Percentiles rank a stretch among this genome's conserved stretches.
These are phyloP conservation scores for Heracleum sosnowskyi DNA, from an alignment of 129 eudicot genomes.

Conservation along the genomic window DNA sequence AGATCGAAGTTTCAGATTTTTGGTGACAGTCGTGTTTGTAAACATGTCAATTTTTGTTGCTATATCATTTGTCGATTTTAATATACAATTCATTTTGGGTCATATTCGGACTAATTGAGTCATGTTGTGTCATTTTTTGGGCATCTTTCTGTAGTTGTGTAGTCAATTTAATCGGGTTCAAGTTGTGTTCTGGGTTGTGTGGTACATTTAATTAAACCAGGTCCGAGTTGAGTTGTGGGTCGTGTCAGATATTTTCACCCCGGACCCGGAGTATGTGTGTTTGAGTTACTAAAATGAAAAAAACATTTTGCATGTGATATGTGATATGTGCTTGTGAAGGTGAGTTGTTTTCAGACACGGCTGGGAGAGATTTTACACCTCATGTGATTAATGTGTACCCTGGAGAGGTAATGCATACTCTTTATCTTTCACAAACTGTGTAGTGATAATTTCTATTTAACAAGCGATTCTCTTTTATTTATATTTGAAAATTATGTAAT, in stretches of 20 bases:
- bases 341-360: conserved; percentile 43
- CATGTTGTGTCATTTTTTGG: background rate
- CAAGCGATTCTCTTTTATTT: background rate
- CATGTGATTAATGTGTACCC: conserved; percentile 43
- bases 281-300: background rate
- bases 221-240: background rate
- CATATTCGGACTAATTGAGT: background rate
- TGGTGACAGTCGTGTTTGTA: background rate
- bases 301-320: conserved; percentile 15
- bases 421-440: background rate
- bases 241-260: background rate
- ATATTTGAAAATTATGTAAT: background rate
- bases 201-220: background rate
- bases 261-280: too few species aligned
- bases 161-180: background rate
- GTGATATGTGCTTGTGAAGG: conserved; percentile 24
- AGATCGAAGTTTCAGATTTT: background rate
- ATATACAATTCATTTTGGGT: background rate
- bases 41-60: background rate
- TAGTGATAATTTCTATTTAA: background rate
- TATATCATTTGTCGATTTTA: too few species aligned
- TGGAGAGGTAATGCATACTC: conserved; percentile 46
- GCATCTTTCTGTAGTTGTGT: background rate
- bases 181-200: background rate
- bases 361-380: conserved; percentile 54